Evolutionary conservation across 2,329 filamentous ascomycete genomes (phyloP).

Genomic region (Colletotrichum sp.): DNA sequence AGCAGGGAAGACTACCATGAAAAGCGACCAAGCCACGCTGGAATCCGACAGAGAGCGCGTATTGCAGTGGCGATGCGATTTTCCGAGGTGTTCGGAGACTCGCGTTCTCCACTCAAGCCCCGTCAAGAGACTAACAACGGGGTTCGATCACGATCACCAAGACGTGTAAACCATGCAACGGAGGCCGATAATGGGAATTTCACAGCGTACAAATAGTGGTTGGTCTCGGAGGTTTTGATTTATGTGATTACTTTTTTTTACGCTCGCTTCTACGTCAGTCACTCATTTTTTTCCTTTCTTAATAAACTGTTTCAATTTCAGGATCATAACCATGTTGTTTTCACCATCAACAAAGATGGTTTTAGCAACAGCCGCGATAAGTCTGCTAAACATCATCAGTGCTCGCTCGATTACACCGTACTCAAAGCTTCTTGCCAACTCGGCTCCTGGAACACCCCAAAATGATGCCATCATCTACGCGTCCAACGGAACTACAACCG

Average conservation of each 20-base stretch:
- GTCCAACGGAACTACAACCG: not conserved
- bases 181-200: not conserved
- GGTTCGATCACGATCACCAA: not conserved
- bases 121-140: not conserved
- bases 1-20: not conserved
- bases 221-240: not conserved
- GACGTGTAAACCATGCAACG: not conserved
- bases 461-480: not conserved
- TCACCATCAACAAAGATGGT: rapidly evolving
- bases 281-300: not conserved
- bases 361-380: no score
- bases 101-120: not conserved
- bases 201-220: not conserved
- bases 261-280: not conserved
- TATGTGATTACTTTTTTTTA: rapidly evolving
- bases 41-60: not conserved
- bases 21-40: not conserved
- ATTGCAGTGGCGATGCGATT: not conserved
- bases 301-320: rapidly evolving
- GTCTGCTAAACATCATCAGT: rapidly evolving
- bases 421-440: not conserved
- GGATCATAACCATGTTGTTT: not conserved
- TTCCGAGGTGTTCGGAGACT: not conserved
- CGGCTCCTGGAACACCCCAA: not conserved
- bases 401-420: not conserved